Evolutionary conservation across 2,329 filamentous ascomycete genomes (phyloP).

Genomic region (Drechslerella stenobrocha): DNA sequence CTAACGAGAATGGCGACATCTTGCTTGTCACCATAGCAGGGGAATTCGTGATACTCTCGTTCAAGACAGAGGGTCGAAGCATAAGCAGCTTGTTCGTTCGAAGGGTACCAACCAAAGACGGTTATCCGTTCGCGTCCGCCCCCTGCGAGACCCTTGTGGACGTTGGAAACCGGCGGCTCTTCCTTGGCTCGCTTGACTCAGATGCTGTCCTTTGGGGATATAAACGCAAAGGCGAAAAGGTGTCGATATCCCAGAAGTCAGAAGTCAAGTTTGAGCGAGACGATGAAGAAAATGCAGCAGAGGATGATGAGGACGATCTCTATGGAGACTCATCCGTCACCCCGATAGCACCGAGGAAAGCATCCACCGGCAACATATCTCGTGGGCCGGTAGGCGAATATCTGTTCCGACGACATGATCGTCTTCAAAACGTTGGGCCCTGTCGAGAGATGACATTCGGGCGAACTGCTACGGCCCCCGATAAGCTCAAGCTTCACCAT

Average conservation of each 20-base stretch:
- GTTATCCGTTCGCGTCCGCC: constrained; percentile 64
- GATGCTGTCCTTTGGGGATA: constrained; percentile 83
- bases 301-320: constrained; percentile 64
- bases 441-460: constrained; percentile 75
- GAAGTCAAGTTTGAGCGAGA: constrained; percentile 65
- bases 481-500: constrained; percentile 59
- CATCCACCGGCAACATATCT: constrained; percentile 50
- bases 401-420: constrained; percentile 75
- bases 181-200: constrained; percentile 80
- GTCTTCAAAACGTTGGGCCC: constrained; percentile 74
- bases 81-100: constrained; percentile 83
- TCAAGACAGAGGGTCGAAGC: constrained; percentile 85
- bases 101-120: constrained; percentile 66
- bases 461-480: constrained; percentile 58
- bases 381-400: constrained; percentile 65
- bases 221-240: constrained; percentile 57
- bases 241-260: constrained; percentile 59
- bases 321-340: constrained; percentile 63
- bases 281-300: constrained; percentile 63
- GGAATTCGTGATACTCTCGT: constrained; percentile 72
- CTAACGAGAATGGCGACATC: constrained; percentile 76
- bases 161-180: constrained; percentile 71
- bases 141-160: constrained; percentile 69
- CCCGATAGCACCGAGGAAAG: constrained; percentile 57
- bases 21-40: constrained; percentile 80